These are phyloP conservation scores for Nothophoma quercina DNA, from an alignment of 2,329 filamentous ascomycete genomes.

Conservation along the genomic window DNA sequence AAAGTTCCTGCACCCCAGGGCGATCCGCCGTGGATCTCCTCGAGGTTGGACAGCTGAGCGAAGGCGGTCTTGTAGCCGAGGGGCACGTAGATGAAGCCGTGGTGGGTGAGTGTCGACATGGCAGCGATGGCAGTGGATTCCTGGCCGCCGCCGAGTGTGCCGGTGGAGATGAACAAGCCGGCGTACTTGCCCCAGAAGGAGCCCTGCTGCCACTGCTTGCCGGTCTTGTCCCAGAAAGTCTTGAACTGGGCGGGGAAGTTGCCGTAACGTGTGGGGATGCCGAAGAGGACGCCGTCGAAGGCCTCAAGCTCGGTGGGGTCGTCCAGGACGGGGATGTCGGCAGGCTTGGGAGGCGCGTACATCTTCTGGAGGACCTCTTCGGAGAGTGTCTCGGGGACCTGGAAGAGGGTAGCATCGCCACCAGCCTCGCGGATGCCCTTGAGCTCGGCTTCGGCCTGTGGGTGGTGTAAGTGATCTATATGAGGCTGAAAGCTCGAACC, in stretches of 20 bases:
- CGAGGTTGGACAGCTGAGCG: slow-evolving; percentile 70
- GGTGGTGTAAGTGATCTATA: slow-evolving; percentile 7
- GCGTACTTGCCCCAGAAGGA: slow-evolving; percentile 87
- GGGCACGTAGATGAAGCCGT: slow-evolving; percentile 96
- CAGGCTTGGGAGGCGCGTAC: slow-evolving; percentile 81
- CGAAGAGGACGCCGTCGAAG: slow-evolving; percentile 91
- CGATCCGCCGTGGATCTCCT: slow-evolving; percentile 83
- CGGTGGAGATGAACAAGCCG: slow-evolving; percentile 91
- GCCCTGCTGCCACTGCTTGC: slow-evolving; percentile 81
- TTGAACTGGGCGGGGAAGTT: slow-evolving; percentile 99
- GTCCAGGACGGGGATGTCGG: slow-evolving; percentile 68
- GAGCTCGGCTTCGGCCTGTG: slow-evolving; percentile 88
- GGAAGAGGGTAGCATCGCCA: slow-evolving; percentile 81
- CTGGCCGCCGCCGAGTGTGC: slow-evolving; percentile 83
- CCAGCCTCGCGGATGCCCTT: slow-evolving; percentile 88
- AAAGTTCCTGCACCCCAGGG: slow-evolving; percentile 97
- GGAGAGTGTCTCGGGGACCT: slow-evolving; percentile 87
- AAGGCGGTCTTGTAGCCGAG: slow-evolving; percentile 89
- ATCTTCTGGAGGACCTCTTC: slow-evolving; percentile 87
- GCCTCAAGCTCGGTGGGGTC: slow-evolving; percentile 67
- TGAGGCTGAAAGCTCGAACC: no score
- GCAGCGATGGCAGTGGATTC: slow-evolving; percentile 82
- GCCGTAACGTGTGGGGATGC: slow-evolving; percentile 92
- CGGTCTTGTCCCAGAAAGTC: slow-evolving; percentile 89
- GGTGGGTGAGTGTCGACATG: slow-evolving; percentile 88